Conservation (phyloP, 2,329 filamentous ascomycete genomes). For the Diaporthe sp. region DNA sequence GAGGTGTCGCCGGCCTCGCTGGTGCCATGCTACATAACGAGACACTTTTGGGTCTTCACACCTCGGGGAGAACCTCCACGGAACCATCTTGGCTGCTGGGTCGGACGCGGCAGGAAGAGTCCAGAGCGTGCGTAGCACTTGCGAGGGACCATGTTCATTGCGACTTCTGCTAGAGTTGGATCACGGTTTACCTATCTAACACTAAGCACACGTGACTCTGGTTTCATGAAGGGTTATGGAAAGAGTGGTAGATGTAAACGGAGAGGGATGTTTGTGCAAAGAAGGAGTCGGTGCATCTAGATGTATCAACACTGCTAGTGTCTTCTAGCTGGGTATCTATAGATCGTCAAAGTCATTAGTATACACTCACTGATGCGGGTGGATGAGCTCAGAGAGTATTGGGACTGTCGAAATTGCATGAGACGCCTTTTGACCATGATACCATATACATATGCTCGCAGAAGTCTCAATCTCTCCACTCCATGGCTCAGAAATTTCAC, state of each 20-base stretch:
- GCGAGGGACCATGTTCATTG: background rate
- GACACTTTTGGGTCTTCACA: background rate
- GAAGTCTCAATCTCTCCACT: background rate
- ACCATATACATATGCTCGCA: background rate
- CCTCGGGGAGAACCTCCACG: background rate
- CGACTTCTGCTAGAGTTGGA: background rate
- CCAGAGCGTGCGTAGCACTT: background rate
- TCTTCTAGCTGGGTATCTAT: background rate
- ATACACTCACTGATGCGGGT: background rate
- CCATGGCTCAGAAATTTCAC: background rate
- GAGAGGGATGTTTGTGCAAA: background rate
- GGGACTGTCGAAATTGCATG: background rate
- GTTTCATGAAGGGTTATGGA: background rate
- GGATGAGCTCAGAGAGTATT: background rate
- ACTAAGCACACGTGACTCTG: background rate
- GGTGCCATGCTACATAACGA: background rate
- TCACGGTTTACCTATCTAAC: too few species aligned
- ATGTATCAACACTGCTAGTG: background rate
- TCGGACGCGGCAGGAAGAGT: slow-evolving; percentile 21
- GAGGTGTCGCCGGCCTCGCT: background rate
- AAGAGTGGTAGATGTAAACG: background rate
- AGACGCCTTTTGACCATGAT: background rate
- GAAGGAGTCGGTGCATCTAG: background rate
- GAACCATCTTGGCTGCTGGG: slow-evolving; percentile 17
- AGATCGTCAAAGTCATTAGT: background rate